Percentiles rank a stretch among this genome's conserved stretches.
Conservation (phyloP, 495 filamentous ascomycete genomes). For the Trichodelitschia bisporula region DNA sequence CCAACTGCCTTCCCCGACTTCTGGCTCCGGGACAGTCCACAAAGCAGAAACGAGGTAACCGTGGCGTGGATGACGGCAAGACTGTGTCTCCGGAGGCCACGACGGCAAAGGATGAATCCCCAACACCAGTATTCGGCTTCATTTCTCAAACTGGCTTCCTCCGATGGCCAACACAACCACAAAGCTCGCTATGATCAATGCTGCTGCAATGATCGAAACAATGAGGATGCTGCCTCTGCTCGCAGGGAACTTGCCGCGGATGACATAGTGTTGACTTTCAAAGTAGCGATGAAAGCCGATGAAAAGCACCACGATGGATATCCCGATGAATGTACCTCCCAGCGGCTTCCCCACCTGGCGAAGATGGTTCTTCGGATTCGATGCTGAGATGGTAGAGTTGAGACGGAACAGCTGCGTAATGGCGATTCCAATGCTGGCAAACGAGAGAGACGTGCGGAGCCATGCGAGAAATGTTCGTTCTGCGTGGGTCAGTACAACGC, state of each 20-base stretch:
- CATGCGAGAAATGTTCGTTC: conserved; percentile 95
- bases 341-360: conserved; percentile 74
- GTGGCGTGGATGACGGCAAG: too few species aligned
- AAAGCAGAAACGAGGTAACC: too few species aligned
- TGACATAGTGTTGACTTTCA: conserved; percentile 58
- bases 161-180: conserved; percentile 18
- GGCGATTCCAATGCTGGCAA: conserved; percentile 89
- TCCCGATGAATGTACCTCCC: conserved; percentile 73
- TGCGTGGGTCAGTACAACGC: conserved; percentile 15
- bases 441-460: conserved; percentile 85
- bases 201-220: conserved; percentile 32
- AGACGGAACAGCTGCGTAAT: conserved; percentile 91
- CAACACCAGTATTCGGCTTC: too few species aligned
- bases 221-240: conserved; percentile 68
- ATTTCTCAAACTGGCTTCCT: conserved; percentile 14
- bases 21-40: too few species aligned
- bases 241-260: conserved; percentile 82
- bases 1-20: too few species aligned
- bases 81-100: too few species aligned
- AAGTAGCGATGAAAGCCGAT: conserved; percentile 58
- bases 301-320: conserved; percentile 65
- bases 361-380: conserved; percentile 16
- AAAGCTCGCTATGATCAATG: conserved; percentile 17
- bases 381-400: conserved; percentile 35
- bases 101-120: too few species aligned